Conservation (phyloP, 2,329 filamentous ascomycete species). For the Orbilia oligospora region DNA sequence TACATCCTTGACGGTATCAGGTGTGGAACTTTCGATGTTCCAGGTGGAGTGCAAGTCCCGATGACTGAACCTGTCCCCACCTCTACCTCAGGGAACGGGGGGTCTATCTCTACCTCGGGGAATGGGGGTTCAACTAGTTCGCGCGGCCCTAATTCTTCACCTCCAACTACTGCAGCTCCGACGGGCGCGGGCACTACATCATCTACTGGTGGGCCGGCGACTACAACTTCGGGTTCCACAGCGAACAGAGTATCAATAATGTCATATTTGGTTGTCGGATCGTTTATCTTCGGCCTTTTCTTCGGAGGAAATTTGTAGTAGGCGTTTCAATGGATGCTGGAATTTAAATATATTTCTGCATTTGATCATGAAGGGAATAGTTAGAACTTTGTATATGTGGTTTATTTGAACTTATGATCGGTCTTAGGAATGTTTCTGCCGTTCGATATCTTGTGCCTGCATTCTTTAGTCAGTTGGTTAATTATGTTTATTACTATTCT, state of each 20-base stretch:
- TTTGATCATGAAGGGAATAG: too few species aligned
- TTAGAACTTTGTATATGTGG: too few species aligned
- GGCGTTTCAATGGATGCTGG: too few species aligned
- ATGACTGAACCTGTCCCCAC: neutral
- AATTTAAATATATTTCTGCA: too few species aligned
- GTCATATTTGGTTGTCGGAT: conserved; percentile 3
- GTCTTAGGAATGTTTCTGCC: too few species aligned
- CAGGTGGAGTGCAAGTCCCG: neutral
- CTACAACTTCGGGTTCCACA: neutral
- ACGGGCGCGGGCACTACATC: neutral
- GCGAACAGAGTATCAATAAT: neutral
- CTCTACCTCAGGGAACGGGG: neutral
- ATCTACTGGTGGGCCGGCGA: neutral
- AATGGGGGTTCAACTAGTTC: neutral
- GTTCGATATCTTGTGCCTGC: too few species aligned
- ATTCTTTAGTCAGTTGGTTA: too few species aligned
- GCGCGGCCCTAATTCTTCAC: neutral
- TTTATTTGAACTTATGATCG: too few species aligned
- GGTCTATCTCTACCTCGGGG: neutral
- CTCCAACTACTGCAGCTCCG: neutral
- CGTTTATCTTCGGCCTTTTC: conserved; percentile 3
- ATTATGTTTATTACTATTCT: too few species aligned
- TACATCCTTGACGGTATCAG: neutral
- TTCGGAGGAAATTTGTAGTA: conserved; percentile 11
- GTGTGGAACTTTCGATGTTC: conserved; percentile 16